Percentiles rank a stretch among this genome's conserved stretches.
phyloP scores from a whole-genome alignment of 2,329 filamentous ascomycete genomes.

The Alternaria sp. region DNA sequence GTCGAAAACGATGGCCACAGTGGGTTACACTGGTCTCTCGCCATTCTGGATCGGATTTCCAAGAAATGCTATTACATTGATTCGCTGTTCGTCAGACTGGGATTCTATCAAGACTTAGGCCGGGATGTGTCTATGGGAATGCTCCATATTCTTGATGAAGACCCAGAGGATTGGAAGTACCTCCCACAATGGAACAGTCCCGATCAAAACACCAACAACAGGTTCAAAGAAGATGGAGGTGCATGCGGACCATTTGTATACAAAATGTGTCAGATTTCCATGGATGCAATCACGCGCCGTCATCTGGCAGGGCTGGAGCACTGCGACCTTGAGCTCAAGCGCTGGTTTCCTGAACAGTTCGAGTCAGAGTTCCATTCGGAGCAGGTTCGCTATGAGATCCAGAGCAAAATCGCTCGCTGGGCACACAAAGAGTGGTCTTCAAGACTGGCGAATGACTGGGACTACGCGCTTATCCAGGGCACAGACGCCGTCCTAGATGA shows the following conservation, averaged over 20 bases:
- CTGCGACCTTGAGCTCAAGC: background rate
- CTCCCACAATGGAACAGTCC: slow-evolving; percentile 7
- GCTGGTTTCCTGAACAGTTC: background rate
- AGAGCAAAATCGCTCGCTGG: slow-evolving; percentile 6
- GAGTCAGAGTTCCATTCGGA: slow-evolving; percentile 7
- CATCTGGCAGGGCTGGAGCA: background rate
- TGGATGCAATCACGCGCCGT: background rate
- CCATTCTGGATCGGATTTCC: slow-evolving; percentile 18
- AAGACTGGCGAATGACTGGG: background rate
- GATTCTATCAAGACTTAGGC: background rate
- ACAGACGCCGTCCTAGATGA: background rate
- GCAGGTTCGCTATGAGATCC: slow-evolving; percentile 5
- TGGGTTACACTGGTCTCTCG: slow-evolving; percentile 33
- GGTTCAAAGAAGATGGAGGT: slow-evolving; percentile 14
- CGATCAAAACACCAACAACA: slow-evolving; percentile 20
- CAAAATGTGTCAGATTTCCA: slow-evolving; percentile 15
- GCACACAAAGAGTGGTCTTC: background rate
- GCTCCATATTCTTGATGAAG: slow-evolving; percentile 18
- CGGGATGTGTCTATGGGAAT: slow-evolving; percentile 6
- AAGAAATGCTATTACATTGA: slow-evolving; percentile 25
- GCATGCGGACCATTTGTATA: slow-evolving; percentile 31
- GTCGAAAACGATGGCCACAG: background rate
- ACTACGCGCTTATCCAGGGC: background rate
- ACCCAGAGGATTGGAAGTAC: slow-evolving; percentile 1
- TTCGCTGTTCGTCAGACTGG: slow-evolving; percentile 4